These are phyloP conservation scores for Hanseniaspora vineae DNA, from an alignment of 805 yeast species.

Conservation along the genomic window DNA sequence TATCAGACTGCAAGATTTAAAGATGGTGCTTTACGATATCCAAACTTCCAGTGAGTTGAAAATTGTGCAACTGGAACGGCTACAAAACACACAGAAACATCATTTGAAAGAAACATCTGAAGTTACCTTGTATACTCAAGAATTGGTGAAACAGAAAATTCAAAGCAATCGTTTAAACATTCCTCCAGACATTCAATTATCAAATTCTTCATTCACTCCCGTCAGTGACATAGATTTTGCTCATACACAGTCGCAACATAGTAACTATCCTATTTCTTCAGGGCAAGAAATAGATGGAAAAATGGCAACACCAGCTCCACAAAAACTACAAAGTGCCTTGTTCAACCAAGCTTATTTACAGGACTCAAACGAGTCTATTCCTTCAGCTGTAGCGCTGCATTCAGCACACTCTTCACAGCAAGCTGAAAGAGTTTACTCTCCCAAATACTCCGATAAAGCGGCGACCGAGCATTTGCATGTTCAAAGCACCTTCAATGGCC, in stretches of 20 bases:
- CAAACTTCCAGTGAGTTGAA: constrained; percentile 33
- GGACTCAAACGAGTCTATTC: neutral
- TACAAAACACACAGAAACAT: constrained; percentile 62
- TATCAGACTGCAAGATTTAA: neutral
- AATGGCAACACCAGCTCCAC: neutral
- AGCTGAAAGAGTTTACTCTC: neutral
- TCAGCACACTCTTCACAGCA: neutral
- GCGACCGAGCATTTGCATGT: no score
- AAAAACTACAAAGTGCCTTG: neutral
- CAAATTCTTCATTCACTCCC: neutral
- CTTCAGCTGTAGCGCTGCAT: neutral
- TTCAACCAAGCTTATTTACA: neutral
- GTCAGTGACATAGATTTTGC: no score
- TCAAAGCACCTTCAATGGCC: no score
- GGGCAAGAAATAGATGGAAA: neutral
- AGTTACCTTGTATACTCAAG: constrained; percentile 55
- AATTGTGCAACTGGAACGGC: constrained; percentile 53
- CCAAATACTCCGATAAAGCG: neutral
- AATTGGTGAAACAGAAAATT: constrained; percentile 52
- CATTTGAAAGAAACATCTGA: constrained; percentile 67
- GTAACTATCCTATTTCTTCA: neutral
- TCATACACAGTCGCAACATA: neutral
- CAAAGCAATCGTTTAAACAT: constrained; percentile 26
- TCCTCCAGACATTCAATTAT: neutral
- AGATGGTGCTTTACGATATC: neutral